Conservation (phyloP, 2,329 filamentous ascomycete genomes). For the Aureobasidium uvarum region DNA sequence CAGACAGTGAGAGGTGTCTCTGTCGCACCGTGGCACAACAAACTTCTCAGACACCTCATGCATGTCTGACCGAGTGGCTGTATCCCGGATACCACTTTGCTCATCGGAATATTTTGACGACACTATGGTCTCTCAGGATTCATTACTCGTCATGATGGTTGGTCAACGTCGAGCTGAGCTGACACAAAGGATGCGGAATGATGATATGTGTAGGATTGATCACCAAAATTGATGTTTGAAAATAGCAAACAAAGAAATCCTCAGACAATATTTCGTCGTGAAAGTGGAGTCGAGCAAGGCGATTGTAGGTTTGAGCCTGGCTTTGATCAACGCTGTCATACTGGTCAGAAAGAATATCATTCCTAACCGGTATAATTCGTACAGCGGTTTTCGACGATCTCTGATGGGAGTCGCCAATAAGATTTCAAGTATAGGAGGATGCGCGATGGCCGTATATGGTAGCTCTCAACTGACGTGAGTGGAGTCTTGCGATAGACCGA, state of each 20-base stretch:
- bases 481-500: slow-evolving; percentile 1
- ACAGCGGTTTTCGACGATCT: slow-evolving; percentile 6
- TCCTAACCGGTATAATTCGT: background rate
- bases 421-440: background rate
- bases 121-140: background rate
- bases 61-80: background rate
- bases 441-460: background rate
- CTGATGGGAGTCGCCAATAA: background rate
- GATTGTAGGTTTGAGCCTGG: background rate
- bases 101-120: background rate
- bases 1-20: background rate
- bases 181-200: background rate
- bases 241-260: slow-evolving; percentile 3
- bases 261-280: slow-evolving; percentile 14
- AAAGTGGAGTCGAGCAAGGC: slow-evolving; percentile 4
- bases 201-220: background rate
- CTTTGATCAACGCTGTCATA: background rate
- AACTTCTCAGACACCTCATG: background rate
- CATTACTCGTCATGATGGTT: background rate
- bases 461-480: background rate
- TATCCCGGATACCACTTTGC: background rate
- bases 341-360: background rate
- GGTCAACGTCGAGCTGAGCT: background rate
- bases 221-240: background rate
- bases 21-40: background rate